Evolutionary conservation across 352 stramenopile species (phyloP).

Genomic region (Elongisporangium anandrum): DNA sequence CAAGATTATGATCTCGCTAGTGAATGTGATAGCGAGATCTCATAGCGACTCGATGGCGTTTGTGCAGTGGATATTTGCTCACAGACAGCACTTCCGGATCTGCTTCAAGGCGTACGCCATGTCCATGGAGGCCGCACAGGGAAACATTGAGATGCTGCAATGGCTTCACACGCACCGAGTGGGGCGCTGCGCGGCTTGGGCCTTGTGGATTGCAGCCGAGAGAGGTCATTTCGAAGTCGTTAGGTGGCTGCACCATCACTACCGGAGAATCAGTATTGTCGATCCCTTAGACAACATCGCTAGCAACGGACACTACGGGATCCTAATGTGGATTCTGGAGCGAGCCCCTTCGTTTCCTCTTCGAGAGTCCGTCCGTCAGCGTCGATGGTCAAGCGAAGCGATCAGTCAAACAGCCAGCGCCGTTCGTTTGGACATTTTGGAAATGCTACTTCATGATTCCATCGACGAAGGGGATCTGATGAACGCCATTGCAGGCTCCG

Average conservation of each 20-base stretch:
- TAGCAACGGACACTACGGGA: constrained; percentile 18
- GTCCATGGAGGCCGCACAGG: constrained; percentile 17
- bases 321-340: constrained; percentile 38
- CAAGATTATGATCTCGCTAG: constrained; percentile 27
- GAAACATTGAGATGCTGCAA: constrained; percentile 36
- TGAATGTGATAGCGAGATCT: neutral
- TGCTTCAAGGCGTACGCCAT: neutral
- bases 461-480: constrained; percentile 37
- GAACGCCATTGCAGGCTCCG: constrained; percentile 34
- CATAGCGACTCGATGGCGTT: neutral
- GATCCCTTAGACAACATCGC: constrained; percentile 28
- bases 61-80: neutral
- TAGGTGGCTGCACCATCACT: constrained; percentile 32
- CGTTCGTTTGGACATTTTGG: constrained; percentile 32
- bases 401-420: constrained; percentile 31
- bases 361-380: constrained; percentile 7
- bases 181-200: constrained; percentile 45
- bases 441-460: constrained; percentile 36
- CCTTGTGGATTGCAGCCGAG: constrained; percentile 37
- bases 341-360: neutral
- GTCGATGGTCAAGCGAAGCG: constrained; percentile 30
- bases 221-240: constrained; percentile 43
- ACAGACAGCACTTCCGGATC: neutral
- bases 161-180: constrained; percentile 34
- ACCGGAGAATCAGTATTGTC: constrained; percentile 13